These are phyloP conservation scores for Vaccinium myrtillus DNA, from an alignment of 148 eudicot genomes.

Conservation along the genomic window DNA sequence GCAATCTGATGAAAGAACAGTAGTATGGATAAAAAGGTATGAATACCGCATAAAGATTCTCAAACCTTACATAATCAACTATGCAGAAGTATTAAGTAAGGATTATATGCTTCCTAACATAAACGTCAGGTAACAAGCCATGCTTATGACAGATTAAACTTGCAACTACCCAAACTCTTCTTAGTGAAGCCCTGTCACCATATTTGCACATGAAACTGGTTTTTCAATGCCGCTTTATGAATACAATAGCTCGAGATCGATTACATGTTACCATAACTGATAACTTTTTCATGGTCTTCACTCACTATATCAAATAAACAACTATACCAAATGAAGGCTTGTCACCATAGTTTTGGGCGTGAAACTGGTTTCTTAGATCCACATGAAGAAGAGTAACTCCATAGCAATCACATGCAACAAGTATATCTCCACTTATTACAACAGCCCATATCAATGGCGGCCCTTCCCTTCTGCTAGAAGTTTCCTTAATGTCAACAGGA, in stretches of 20 bases:
- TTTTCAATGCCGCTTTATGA: neutral
- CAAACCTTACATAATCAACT: neutral
- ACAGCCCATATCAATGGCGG: neutral
- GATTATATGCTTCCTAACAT: neutral
- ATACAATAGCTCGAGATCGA: neutral
- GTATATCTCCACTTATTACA: neutral
- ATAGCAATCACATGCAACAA: neutral
- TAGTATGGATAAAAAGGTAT: constrained; percentile 11
- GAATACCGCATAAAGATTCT: neutral
- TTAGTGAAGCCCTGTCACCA: neutral
- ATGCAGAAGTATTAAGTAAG: neutral
- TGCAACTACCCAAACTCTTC: neutral
- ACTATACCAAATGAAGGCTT: neutral
- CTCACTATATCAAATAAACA: neutral
- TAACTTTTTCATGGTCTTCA: neutral
- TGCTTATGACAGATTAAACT: constrained; percentile 5
- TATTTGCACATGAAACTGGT: neutral
- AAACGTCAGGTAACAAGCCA: neutral
- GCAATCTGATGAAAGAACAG: constrained; percentile 15
- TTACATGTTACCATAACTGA: neutral
- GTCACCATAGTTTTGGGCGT: neutral
- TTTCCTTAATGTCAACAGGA: neutral
- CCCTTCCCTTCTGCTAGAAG: neutral
- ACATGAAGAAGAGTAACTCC: neutral
- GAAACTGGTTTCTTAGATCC: neutral